Base-by-base conservation (phyloP, 2,329 filamentous ascomycete species). In the Byssochlamys sp. region DNA sequence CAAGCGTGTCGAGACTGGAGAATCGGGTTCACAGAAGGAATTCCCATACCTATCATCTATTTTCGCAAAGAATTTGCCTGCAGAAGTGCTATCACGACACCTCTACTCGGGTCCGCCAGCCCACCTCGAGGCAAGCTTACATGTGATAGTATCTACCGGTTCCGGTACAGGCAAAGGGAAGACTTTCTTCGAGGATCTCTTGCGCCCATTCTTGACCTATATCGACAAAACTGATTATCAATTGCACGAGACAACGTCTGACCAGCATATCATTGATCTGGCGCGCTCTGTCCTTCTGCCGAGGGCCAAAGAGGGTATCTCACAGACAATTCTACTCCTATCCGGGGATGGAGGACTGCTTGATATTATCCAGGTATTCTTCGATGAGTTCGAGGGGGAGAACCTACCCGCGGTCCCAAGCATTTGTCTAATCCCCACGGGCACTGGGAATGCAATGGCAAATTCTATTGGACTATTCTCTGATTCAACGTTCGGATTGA, bases 271-370 rank as follows among this genome's bases (percentile, higher is more conserved):
- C 48, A 77, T 78, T 4, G 77, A 87, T 0, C 83, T 95, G 55
- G 82, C 87, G 0, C 74, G 66, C 54, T 63, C 68, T 45, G 66
- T 71, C 25, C 74, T 86, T 60, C 71, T 82, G 11, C 73, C 77
- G 1, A 67, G 69, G 39, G 83, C 83, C 12, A 78, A 77, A 57
- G 56, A 72, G 55, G 77, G 77, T 1, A 62, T 73, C 4, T 63
- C 69, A 11, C 82, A 86, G 67, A 85, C 85, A 0, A 79, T 96
- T 27, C 74, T 96, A 29, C 80, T 97, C 11, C 79, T 96, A 4
- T 92, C 88, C 53, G 92, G 92, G 5, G 92, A 97, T 70, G 92
- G 92, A 12, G 92, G 91, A 4, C 73, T 95, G 1, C 81, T 91
- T 19, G 92, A 97, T 65, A 77, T 94, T 1, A 78, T 96, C 59